Base-by-base conservation (phyloP, 2,329 filamentous ascomycete species). In the Cordyceps militaris region DNA sequence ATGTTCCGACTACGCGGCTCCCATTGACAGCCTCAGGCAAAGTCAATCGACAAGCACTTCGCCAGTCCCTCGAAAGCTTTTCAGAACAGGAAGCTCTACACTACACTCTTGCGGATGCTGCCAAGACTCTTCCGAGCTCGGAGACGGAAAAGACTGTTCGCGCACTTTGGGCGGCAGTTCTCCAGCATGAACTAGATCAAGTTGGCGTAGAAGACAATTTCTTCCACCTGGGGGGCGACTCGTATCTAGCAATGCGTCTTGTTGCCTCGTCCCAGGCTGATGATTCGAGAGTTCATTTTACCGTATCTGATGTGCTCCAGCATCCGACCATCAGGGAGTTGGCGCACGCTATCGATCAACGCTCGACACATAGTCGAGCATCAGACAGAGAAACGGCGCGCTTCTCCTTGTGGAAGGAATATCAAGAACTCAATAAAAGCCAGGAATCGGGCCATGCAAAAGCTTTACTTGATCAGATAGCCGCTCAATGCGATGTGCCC, bases 21-120 rank as follows among this genome's bases (percentile, higher is more conserved):
- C 61, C 61, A 28, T 47, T 62, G 14, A 61, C 56, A 16, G 40
- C 59, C 3, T 61, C 61, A 23, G 50, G 36, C 13, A 62, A 62
- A 49, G 30, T 50, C 7, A 59, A 62, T 50, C 47, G 61, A 13
- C 59, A 54, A 46, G 49, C 32, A 24, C 38, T 62, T 30, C 40
- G 47, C 44, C 55, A 36, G 19, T 16, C 47, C 8, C 32, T 59
- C 13, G 43, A 42, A 13, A 14, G 4, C 19, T 6, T 42, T 21
- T 42, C 40, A 10, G 40, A 42, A 23, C 19, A 42, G 43, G 30
- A 43, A 50, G 13, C 23, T 44, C 32, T 26, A 21, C 57, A 48
- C 43, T 13, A 34, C 30, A 16, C 36, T 14, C 28, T 51, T 59
- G 34, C 40, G 26, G 43, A 28, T 23, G n/a, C 21, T 23, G 40